Base-by-base conservation (phyloP, 2,329 filamentous ascomycete genomes). In the Fusarium verticillioides region DNA sequence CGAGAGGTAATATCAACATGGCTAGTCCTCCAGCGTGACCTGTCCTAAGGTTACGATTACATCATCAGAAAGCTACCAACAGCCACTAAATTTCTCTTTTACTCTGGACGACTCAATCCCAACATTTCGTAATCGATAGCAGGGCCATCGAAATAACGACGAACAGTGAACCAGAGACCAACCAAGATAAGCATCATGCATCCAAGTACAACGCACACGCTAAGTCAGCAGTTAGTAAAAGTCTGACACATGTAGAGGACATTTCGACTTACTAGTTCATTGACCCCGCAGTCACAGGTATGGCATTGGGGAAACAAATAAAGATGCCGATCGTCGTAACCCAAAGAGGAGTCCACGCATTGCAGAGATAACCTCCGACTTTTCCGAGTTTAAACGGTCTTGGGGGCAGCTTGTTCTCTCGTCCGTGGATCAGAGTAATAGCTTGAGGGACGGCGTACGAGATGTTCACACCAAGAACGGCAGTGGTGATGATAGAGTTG, bases 241-340 rank as follows among this genome's bases (percentile, higher is more conserved):
- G n/a, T n/a, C n/a, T n/a, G n/a, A n/a, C n/a, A n/a, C n/a, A n/a
- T n/a, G n/a, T n/a, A n/a, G n/a, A n/a, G n/a, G n/a, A n/a, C n/a
- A n/a, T n/a, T n/a, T n/a, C n/a, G n/a, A n/a, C 46, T 49, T 23
- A 49, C 46, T 49, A 49, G 4, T 49, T 49, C 46, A 49, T 49
- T 7, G 46, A 49, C 13, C 46, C 46, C 7, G 46, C 46, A 0
- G 46, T 23, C 10, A 49, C 28, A 23, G 46, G 46, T 18, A 49
- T 32, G 0, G 46, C 46, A 18, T 49, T 49, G 0, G 46, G 46
- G 21, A 49, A 49, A 15, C 46, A 49, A 32, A 49, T 49, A 2
- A 49, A 49, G 21, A 49, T 49, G 28, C 46, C 46, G 15, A 49
- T 49, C 5, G 21, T 32, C 0, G 28, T 32, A 3, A 32, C 46